These are phyloP conservation scores for Didymella glomerata DNA, from an alignment of 2,329 filamentous ascomycete species.

Conservation along the genomic window DNA sequence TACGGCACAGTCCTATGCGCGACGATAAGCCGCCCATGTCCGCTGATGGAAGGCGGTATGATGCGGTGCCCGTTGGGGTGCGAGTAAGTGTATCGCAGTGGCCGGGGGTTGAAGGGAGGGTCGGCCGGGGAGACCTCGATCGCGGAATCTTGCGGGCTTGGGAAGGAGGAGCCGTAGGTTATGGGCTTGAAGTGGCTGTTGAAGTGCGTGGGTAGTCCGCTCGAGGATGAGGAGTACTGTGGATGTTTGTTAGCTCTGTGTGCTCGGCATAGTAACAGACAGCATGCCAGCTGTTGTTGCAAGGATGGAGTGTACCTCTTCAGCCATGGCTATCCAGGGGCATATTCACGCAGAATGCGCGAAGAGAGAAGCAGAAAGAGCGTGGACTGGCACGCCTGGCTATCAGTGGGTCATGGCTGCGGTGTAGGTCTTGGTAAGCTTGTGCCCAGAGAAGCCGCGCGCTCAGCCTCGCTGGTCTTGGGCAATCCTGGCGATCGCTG, in stretches of 20 bases:
- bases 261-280: too few species aligned
- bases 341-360: conserved; percentile 13
- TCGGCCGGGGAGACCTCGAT: conserved; percentile 21
- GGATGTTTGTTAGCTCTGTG: neutral
- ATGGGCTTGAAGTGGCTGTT: conserved; percentile 17
- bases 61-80: conserved; percentile 32
- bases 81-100: conserved; percentile 22
- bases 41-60: conserved; percentile 34
- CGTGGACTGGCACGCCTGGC: neutral
- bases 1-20: conserved; percentile 34
- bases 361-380: neutral
- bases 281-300: too few species aligned
- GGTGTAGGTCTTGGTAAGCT: conserved; percentile 23
- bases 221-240: conserved; percentile 3
- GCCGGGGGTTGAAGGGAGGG: conserved; percentile 13
- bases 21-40: conserved; percentile 32
- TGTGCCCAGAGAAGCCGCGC: conserved; percentile 17
- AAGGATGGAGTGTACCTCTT: conserved; percentile 23
- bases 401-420: conserved; percentile 14
- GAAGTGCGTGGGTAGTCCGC: neutral
- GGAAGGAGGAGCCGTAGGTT: conserved; percentile 24
- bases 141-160: conserved; percentile 24
- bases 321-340: conserved; percentile 25
- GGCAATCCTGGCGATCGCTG: conserved; percentile 5
- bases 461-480: conserved; percentile 26